Evolutionary conservation across 768 basidiomycete genomes (phyloP).

Genomic region (Crassisporium funariophilum): DNA sequence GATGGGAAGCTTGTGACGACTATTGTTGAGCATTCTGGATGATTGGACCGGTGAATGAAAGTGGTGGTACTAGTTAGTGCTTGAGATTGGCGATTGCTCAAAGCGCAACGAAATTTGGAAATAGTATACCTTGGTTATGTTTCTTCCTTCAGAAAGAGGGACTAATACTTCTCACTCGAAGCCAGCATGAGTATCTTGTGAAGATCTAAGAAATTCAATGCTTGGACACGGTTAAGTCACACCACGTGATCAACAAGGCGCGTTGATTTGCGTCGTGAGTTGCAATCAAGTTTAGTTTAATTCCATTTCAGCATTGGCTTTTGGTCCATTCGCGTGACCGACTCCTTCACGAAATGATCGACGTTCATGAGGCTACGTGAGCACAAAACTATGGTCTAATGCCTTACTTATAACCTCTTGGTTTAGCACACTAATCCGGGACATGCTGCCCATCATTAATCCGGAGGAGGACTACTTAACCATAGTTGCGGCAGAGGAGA

Average conservation of each 20-base stretch:
- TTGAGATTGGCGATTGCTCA: not conserved
- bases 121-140: too few species aligned
- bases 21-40: conserved; percentile 85
- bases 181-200: too few species aligned
- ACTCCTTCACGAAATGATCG: conserved; percentile 28
- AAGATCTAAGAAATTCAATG: too few species aligned
- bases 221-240: not conserved
- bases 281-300: too few species aligned
- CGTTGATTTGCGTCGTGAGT: too few species aligned
- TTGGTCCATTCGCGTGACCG: too few species aligned
- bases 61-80: not conserved
- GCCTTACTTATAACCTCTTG: not conserved
- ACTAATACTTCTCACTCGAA: too few species aligned
- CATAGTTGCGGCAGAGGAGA: conserved; percentile 74
- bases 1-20: conserved; percentile 85
- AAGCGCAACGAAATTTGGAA: too few species aligned
- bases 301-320: too few species aligned
- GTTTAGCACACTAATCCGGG: conserved; percentile 63
- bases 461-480: conserved; percentile 79
- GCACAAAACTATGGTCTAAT: conserved; percentile 6
- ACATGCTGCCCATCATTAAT: conserved; percentile 73
- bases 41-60: not conserved
- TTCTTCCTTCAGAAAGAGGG: too few species aligned
- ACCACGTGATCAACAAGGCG: not conserved
- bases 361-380: conserved; percentile 51